Conservation (phyloP, 805 yeast genomes). For the Saccharomycopsis selenospora region DNA sequence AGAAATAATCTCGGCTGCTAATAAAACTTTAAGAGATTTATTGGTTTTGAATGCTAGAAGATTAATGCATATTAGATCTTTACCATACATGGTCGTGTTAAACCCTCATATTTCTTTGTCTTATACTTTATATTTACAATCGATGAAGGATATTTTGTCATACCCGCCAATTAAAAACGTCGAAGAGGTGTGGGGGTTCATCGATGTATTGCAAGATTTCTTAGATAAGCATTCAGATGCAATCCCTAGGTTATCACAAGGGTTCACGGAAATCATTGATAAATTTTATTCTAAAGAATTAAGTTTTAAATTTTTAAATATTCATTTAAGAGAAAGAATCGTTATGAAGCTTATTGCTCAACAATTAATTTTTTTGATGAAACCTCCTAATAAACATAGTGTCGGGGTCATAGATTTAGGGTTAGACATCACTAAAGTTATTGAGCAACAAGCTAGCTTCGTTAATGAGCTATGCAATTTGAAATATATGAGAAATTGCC, state of each 20-base stretch:
- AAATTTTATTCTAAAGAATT: constrained; percentile 38
- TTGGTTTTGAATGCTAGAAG: constrained; percentile 64
- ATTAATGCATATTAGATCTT: constrained; percentile 55
- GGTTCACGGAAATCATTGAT: constrained; percentile 60
- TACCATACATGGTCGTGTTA: constrained; percentile 79
- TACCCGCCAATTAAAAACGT: constrained; percentile 39
- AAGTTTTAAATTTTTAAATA: constrained; percentile 58
- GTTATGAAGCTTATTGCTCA: constrained; percentile 81
- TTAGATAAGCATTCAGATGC: constrained; percentile 80
- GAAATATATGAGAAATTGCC: constrained; percentile 73
- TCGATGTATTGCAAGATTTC: constrained; percentile 47
- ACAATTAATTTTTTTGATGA: constrained; percentile 67
- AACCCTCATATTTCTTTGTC: constrained; percentile 82
- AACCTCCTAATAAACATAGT: constrained; percentile 37
- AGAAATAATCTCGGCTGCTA: constrained; percentile 35
- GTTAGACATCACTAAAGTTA: constrained; percentile 54
- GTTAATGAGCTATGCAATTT: constrained; percentile 79
- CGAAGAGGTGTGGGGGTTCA: constrained; percentile 49
- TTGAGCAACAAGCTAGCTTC: constrained; percentile 58
- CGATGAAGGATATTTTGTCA: constrained; percentile 47
- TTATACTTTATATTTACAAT: constrained; percentile 63
- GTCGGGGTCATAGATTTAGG: constrained; percentile 63
- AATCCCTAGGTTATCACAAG: constrained; percentile 71
- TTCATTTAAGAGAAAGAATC: constrained; percentile 76
- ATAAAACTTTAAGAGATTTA: constrained; percentile 49